Conservation (phyloP, 768 basidiomycete species). For the Hygrocybe coccinea region DNA sequence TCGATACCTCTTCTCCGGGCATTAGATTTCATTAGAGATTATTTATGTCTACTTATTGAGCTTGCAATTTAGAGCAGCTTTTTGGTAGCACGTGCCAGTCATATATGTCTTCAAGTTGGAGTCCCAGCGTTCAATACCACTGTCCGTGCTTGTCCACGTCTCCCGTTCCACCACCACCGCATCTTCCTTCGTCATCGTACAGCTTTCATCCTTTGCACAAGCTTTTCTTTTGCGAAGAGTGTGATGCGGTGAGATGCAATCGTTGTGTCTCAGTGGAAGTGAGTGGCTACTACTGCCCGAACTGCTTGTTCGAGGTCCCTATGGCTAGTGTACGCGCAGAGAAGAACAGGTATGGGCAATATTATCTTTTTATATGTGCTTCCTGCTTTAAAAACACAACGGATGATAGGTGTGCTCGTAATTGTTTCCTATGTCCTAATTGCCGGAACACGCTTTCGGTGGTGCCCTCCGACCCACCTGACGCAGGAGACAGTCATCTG, state of each 20-base stretch:
- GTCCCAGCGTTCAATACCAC: conserved; percentile 57
- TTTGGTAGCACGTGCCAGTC: too few species aligned
- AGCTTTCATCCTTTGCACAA: conserved; percentile 79
- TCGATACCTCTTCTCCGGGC: not conserved
- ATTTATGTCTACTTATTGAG: not conserved
- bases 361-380: not conserved
- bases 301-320: conserved; percentile 97
- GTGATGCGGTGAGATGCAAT: conserved; percentile 91
- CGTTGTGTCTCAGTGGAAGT: conserved; percentile 90
- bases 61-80: too few species aligned
- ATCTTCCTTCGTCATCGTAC: conserved; percentile 69
- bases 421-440: conserved; percentile 94
- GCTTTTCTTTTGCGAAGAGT: conserved; percentile 98
- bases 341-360: conserved; percentile 73
- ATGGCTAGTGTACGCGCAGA: conserved; percentile 97
- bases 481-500: conserved; percentile 52
- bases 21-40: not conserved
- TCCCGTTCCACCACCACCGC: conserved; percentile 66
- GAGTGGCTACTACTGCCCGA: conserved; percentile 96
- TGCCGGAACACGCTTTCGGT: conserved; percentile 88
- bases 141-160: conserved; percentile 66
- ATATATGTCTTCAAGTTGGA: too few species aligned
- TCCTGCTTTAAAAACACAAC: not conserved
- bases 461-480: conserved; percentile 83
- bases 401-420: conserved; percentile 79